phyloP scores from a whole-genome alignment of 306 rosid species.

The Malus orientalis region DNA sequence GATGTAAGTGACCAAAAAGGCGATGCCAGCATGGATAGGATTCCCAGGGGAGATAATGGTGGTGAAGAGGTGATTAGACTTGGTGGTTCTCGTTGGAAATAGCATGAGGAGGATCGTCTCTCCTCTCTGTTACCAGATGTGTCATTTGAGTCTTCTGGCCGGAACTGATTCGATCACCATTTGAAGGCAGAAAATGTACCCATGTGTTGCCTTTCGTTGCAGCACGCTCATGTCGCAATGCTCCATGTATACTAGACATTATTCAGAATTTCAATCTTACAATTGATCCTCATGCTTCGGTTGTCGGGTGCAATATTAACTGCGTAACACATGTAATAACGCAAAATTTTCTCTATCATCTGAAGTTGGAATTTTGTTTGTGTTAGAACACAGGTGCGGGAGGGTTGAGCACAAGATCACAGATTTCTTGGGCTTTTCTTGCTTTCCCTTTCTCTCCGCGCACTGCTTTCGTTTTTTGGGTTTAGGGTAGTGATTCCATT shows the following conservation, averaged over 20 bases:
- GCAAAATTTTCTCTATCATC: background rate
- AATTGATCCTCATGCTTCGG: background rate
- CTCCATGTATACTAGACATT: background rate
- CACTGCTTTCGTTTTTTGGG: no score
- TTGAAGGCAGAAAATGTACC: background rate
- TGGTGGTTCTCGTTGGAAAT: constrained; percentile 61
- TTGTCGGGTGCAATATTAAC: background rate
- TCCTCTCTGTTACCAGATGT: background rate
- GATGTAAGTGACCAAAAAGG: constrained; percentile 60
- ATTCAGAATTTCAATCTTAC: background rate
- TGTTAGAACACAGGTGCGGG: background rate
- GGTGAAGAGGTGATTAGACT: constrained; percentile 89
- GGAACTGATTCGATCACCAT: background rate
- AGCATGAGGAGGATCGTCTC: background rate
- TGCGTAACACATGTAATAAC: constrained; percentile 2
- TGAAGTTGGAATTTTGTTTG: background rate
- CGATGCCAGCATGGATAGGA: constrained; percentile 40
- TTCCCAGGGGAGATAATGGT: constrained; percentile 45
- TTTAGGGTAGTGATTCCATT: no score
- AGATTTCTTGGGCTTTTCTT: background rate
- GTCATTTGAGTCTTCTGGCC: background rate
- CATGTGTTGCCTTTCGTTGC: background rate
- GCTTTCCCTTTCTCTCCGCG: no score
- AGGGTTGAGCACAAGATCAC: background rate
- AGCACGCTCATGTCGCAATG: background rate